Conservation (phyloP, 352 stramenopile species). For the Pythium apleroticum region DNA sequence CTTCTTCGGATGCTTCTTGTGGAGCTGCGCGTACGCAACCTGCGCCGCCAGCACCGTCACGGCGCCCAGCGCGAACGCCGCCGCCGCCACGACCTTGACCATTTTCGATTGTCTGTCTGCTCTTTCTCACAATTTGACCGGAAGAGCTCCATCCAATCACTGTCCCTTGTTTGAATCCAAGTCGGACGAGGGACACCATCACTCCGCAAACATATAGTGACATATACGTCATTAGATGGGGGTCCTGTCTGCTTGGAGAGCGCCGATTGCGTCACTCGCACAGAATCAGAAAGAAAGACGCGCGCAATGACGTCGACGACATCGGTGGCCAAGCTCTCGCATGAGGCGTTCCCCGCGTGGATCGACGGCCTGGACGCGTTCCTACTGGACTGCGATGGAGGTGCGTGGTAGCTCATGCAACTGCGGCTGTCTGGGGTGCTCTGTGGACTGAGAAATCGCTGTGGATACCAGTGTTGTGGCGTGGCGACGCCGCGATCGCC, state of each 20-base stretch:
- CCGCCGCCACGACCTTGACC: conserved; percentile 51
- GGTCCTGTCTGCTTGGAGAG: neutral
- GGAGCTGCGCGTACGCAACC: conserved; percentile 37
- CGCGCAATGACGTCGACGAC: conserved; percentile 42
- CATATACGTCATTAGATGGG: neutral
- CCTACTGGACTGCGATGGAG: conserved; percentile 84
- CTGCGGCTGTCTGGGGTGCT: neutral
- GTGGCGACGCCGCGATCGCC: conserved; percentile 58
- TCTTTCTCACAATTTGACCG: neutral
- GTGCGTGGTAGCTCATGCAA: conserved; percentile 25
- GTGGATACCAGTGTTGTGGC: conserved; percentile 23
- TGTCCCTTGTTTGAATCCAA: neutral
- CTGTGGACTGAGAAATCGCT: neutral
- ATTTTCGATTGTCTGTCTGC: conserved; percentile 27
- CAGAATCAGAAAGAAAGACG: conserved; percentile 1
- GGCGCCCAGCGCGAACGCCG: conserved; percentile 61
- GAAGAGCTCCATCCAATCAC: conserved; percentile 3
- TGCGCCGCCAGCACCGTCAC: conserved; percentile 45
- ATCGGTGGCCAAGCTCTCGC: conserved; percentile 6
- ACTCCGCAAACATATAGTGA: conserved; percentile 12
- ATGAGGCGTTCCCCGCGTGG: conserved; percentile 31
- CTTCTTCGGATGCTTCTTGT: conserved; percentile 28
- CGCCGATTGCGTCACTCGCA: neutral
- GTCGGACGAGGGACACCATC: neutral
- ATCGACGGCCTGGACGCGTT: conserved; percentile 68